Evolutionary conservation across 2,329 filamentous ascomycete species (phyloP).

Genomic region (Cylindrodendrum hubeiense): DNA sequence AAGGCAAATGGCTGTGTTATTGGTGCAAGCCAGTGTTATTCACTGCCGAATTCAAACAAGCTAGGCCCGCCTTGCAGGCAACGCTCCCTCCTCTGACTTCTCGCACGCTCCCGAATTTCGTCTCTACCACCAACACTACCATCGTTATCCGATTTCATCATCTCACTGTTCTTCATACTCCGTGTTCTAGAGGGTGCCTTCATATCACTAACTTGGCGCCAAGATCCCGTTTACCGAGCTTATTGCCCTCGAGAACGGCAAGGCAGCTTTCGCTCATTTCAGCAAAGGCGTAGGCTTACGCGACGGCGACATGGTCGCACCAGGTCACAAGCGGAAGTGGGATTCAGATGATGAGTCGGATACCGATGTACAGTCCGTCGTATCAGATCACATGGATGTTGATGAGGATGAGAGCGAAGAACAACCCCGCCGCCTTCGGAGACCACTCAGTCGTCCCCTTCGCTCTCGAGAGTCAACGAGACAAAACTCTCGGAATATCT

Average conservation of each 20-base stretch:
- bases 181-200: neutral
- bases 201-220: conserved; percentile 32
- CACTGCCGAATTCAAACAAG: conserved; percentile 32
- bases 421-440: conserved; percentile 22
- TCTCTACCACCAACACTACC: conserved; percentile 9
- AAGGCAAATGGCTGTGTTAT: neutral
- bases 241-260: conserved; percentile 48
- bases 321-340: conserved; percentile 49
- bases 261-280: conserved; percentile 43
- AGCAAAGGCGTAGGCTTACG: conserved; percentile 25
- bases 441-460: conserved; percentile 30
- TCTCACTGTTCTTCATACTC: neutral
- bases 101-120: conserved; percentile 8
- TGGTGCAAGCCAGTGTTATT: conserved; percentile 28
- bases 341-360: conserved; percentile 44
- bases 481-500: conserved; percentile 24
- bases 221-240: conserved; percentile 50
- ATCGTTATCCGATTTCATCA: neutral
- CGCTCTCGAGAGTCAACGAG: conserved; percentile 43
- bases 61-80: conserved; percentile 2
- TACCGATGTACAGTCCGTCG: conserved; percentile 39
- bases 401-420: conserved; percentile 42
- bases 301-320: conserved; percentile 33
- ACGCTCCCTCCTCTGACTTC: neutral
- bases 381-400: conserved; percentile 44